A percentile compares a stretch with the other conserved stretches of the same genome.
phyloP scores from a whole-genome alignment of 129 eudicot genomes.

The Flaveria robusta region DNA sequence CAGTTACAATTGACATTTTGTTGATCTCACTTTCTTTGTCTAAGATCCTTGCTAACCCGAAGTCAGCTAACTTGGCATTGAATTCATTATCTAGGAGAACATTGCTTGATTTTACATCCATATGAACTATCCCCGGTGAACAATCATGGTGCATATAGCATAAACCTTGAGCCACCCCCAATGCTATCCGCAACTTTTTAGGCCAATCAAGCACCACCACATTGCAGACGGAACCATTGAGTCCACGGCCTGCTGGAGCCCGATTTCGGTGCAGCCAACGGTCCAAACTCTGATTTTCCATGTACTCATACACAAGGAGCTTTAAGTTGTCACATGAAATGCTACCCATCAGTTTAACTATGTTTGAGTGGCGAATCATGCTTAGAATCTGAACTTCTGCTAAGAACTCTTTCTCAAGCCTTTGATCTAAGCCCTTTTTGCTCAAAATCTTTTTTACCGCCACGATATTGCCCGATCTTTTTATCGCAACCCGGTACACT shows the following conservation, averaged over 20 bases:
- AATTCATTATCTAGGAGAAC: conserved; percentile 68
- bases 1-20: conserved; percentile 65
- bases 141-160: conserved; percentile 87
- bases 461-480: conserved; percentile 52
- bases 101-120: conserved; percentile 84
- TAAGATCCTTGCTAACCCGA: conserved; percentile 77
- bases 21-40: conserved; percentile 51
- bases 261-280: conserved; percentile 67
- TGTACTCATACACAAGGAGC: conserved; percentile 75
- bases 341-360: conserved; percentile 78
- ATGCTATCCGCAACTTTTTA: conserved; percentile 66
- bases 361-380: conserved; percentile 65
- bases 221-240: conserved; percentile 44
- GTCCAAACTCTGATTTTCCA: conserved; percentile 76
- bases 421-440: conserved; percentile 43
- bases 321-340: conserved; percentile 65
- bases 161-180: conserved; percentile 82
- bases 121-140: conserved; percentile 65
- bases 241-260: conserved; percentile 23
- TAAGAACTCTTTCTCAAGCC: conserved; percentile 63
- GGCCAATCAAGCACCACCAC: conserved; percentile 72
- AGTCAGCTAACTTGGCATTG: conserved; percentile 95
- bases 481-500: conserved; percentile 63
- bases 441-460: conserved; percentile 84
- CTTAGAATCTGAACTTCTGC: conserved; percentile 77